A percentile compares a stretch with the other conserved stretches of the same genome.
phyloP scores from a whole-genome alignment of 2,329 filamentous ascomycete species.

The Phyllosticta citrichinensis region DNA sequence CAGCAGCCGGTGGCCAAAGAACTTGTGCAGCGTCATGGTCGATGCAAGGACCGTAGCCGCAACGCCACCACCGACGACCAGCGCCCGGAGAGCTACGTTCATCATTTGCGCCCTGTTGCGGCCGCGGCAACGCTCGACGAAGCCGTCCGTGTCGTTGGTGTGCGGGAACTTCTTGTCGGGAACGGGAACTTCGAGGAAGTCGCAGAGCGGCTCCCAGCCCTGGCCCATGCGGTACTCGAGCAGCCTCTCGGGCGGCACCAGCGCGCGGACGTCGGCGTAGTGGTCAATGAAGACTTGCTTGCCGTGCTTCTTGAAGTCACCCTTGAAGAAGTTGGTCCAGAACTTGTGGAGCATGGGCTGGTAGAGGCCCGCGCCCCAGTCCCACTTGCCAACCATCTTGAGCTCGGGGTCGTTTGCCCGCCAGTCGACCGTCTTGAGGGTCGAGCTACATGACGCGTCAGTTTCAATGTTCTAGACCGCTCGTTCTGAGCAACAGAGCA shows the following conservation, averaged over 20 bases:
- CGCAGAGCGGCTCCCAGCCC: slow-evolving; percentile 21
- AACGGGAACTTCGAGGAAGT: slow-evolving; percentile 18
- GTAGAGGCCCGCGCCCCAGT: slow-evolving; percentile 33
- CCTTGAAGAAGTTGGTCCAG: slow-evolving; percentile 58
- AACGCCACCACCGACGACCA: slow-evolving; percentile 40
- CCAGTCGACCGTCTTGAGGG: slow-evolving; percentile 17
- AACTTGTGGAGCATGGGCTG: slow-evolving; percentile 61
- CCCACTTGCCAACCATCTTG: slow-evolving; percentile 18
- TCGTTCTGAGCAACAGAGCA: slow-evolving; percentile 18
- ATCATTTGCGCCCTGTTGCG: slow-evolving; percentile 47
- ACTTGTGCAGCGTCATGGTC: slow-evolving; percentile 10
- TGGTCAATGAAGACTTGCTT: slow-evolving; percentile 18
- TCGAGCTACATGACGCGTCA: slow-evolving; percentile 12
- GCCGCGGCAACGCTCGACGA: slow-evolving; percentile 44
- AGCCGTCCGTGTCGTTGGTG: slow-evolving; percentile 30
- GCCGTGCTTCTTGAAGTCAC: slow-evolving; percentile 49
- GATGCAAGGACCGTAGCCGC: slow-evolving; percentile 25
- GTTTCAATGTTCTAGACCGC: slow-evolving; percentile 12
- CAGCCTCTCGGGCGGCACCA: slow-evolving; percentile 17
- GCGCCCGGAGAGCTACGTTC: slow-evolving; percentile 42
- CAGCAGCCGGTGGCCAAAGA: slow-evolving; percentile 10
- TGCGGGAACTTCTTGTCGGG: slow-evolving; percentile 15
- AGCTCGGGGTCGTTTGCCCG: slow-evolving; percentile 16
- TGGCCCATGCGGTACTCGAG: slow-evolving; percentile 20
- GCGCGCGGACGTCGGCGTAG: slow-evolving; percentile 17